Percentiles rank a stretch among this genome's conserved stretches.
These are phyloP conservation scores for Globisporangium cylindrosporum DNA, from an alignment of 352 stramenopile genomes.

Conservation along the genomic window DNA sequence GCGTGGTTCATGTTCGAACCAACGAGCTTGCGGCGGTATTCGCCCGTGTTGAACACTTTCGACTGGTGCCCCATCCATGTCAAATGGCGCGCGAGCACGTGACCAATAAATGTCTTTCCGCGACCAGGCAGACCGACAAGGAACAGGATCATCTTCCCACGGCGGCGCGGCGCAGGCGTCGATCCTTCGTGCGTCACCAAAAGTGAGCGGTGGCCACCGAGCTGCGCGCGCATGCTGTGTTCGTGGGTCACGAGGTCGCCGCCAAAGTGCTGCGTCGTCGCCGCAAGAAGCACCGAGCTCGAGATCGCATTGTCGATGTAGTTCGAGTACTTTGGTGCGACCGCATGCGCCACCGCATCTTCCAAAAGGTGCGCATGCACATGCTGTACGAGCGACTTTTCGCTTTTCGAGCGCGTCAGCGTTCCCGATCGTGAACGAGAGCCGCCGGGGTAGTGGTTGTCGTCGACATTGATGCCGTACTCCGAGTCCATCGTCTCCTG, in stretches of 20 bases:
- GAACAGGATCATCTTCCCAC: slow-evolving; percentile 80
- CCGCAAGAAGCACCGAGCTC: slow-evolving; percentile 70
- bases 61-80: slow-evolving; percentile 86
- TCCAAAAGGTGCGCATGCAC: slow-evolving; percentile 1
- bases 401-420: slow-evolving; percentile 69
- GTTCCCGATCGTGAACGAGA: slow-evolving; percentile 44
- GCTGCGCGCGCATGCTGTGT: slow-evolving; percentile 64
- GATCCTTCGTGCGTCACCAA: slow-evolving; percentile 36
- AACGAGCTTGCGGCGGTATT: slow-evolving; percentile 72
- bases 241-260: slow-evolving; percentile 80
- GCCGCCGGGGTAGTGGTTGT: slow-evolving; percentile 16
- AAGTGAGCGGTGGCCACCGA: slow-evolving; percentile 70
- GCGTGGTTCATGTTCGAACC: slow-evolving; percentile 69
- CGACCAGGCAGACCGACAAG: slow-evolving; percentile 72
- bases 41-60: slow-evolving; percentile 79
- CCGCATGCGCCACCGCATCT: neutral
- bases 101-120: slow-evolving; percentile 85
- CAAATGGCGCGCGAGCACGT: slow-evolving; percentile 78
- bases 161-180: slow-evolving; percentile 36
- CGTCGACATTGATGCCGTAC: slow-evolving; percentile 63
- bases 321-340: slow-evolving; percentile 67
- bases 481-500: slow-evolving; percentile 64
- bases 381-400: slow-evolving; percentile 49
- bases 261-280: slow-evolving; percentile 84
- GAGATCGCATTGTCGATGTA: slow-evolving; percentile 65